Evolutionary conservation across 2,329 filamentous ascomycete genomes (phyloP).

Genomic region (Metarhizium brunneum): DNA sequence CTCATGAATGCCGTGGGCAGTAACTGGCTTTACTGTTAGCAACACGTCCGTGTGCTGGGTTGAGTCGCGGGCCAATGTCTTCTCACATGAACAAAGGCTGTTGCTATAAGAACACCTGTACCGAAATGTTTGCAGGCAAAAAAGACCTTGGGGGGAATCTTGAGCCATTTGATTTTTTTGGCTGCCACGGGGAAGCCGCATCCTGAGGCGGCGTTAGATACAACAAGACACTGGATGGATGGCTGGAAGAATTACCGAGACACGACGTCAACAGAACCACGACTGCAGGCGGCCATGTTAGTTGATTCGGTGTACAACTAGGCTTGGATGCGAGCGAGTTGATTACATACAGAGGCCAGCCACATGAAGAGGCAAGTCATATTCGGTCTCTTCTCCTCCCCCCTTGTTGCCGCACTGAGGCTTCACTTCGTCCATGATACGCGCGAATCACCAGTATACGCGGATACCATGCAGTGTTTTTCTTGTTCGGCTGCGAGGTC

Average conservation of each 20-base stretch:
- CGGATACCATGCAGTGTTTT: no score
- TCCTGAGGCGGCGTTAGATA: constrained; percentile 16
- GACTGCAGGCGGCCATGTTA: constrained; percentile 10
- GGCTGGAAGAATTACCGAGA: constrained; percentile 11
- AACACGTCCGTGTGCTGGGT: neutral
- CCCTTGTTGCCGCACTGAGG: constrained; percentile 18
- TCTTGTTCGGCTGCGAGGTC: no score
- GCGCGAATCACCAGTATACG: neutral
- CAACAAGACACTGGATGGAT: neutral
- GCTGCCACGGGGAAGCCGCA: constrained; percentile 43
- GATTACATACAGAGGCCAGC: constrained; percentile 19
- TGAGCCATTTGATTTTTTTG: constrained; percentile 49
- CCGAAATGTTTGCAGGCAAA: constrained; percentile 59
- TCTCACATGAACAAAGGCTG: constrained; percentile 60
- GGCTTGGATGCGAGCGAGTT: neutral
- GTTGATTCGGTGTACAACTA: neutral
- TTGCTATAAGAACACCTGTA: constrained; percentile 63
- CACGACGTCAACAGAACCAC: constrained; percentile 18
- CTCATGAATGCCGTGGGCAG: constrained; percentile 51
- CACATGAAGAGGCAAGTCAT: constrained; percentile 19
- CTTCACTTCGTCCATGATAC: constrained; percentile 9
- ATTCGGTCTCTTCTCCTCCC: constrained; percentile 7
- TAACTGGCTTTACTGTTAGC: constrained; percentile 25
- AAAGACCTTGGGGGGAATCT: constrained; percentile 46
- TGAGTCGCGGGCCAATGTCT: neutral